phyloP scores from a whole-genome alignment of 768 basidiomycete species.

The Suillus hirtellus region DNA sequence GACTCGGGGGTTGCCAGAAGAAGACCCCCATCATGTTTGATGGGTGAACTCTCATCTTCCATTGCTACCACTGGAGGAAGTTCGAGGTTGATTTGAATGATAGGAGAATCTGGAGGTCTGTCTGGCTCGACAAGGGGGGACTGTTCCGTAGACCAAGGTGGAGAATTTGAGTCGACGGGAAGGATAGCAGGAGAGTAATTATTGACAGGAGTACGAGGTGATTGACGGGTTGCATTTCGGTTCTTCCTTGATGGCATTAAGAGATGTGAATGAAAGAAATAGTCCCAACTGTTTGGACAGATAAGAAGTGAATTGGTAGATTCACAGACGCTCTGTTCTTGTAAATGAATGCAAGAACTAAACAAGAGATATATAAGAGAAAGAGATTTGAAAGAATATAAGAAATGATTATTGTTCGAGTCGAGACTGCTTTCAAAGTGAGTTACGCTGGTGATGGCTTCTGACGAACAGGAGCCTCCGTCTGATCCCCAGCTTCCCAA shows the following conservation, averaged over 20 bases:
- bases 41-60: constrained; percentile 26
- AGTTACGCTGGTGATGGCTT: constrained; percentile 1
- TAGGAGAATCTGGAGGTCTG: constrained; percentile 13
- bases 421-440: neutral
- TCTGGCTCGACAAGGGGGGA: constrained; percentile 11
- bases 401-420: constrained; percentile 2
- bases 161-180: constrained; percentile 33
- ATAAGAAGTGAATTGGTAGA: constrained; percentile 15
- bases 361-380: constrained; percentile 6
- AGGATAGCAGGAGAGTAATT: constrained; percentile 29
- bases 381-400: constrained; percentile 3
- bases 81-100: constrained; percentile 15
- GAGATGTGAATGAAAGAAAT: constrained; percentile 13
- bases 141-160: constrained; percentile 21
- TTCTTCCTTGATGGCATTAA: constrained; percentile 34
- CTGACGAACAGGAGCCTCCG: constrained; percentile 4
- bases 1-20: constrained; percentile 18
- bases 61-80: constrained; percentile 16
- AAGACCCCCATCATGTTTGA: constrained; percentile 29
- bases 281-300: constrained; percentile 14
- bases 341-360: constrained; percentile 35
- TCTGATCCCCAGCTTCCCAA: neutral
- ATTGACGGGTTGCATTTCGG: constrained; percentile 25
- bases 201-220: constrained; percentile 20
- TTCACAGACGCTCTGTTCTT: constrained; percentile 19